These are phyloP conservation scores for Pseudonectria buxi DNA, from an alignment of 2,329 filamentous ascomycete species.

Conservation along the genomic window DNA sequence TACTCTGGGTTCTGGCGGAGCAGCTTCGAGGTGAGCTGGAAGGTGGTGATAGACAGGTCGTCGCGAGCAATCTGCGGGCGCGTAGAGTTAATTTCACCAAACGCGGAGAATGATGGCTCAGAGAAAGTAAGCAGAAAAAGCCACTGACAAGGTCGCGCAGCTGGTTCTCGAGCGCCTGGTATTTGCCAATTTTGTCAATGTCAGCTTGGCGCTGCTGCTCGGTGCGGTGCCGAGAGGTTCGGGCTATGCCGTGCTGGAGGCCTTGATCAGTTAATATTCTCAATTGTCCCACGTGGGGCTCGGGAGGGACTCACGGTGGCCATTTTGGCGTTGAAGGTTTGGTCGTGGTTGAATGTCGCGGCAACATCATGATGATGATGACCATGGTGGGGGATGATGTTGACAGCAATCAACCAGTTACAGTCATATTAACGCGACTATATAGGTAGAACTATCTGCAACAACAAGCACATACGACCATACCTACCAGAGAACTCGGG, in stretches of 20 bases:
- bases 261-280: conserved; percentile 19
- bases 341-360: too few relatives aligned
- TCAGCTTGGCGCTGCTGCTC: conserved; percentile 67
- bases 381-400: not conserved
- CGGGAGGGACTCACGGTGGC: conserved; percentile 15
- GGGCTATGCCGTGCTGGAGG: conserved; percentile 73
- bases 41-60: conserved; percentile 48
- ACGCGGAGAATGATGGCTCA: too few relatives aligned
- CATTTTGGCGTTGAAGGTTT: conserved; percentile 9
- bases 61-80: conserved; percentile 29
- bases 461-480: too few relatives aligned
- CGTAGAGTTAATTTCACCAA: too few relatives aligned
- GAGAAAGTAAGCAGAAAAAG: too few relatives aligned
- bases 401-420: too few relatives aligned
- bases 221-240: conserved; percentile 54
- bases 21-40: conserved; percentile 65
- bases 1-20: conserved; percentile 77
- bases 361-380: not conserved
- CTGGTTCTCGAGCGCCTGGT: conserved; percentile 62
- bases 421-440: too few relatives aligned
- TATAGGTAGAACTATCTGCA: too few relatives aligned
- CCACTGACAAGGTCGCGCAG: conserved; percentile 56
- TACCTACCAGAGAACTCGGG: too few relatives aligned
- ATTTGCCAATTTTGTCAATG: conserved; percentile 66
- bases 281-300: not conserved